phyloP scores from a whole-genome alignment of 2,329 filamentous ascomycete genomes.

The Aspergillus fumigatiaffinis region DNA sequence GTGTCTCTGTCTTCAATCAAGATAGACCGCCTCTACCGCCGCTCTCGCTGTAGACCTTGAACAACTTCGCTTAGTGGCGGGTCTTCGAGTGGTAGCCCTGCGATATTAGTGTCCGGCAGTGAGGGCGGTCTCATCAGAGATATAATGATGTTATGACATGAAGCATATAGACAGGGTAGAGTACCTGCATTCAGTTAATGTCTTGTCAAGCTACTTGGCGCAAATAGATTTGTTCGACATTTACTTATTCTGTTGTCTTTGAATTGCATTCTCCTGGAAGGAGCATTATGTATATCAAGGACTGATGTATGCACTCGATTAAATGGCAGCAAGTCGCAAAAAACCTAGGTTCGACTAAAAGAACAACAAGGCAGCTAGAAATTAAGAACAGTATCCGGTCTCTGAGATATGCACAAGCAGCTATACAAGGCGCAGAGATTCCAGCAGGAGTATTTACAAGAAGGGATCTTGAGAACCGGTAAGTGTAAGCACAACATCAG shows the following conservation, averaged over 20 bases:
- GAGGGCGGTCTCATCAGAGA: background rate
- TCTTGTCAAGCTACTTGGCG: background rate
- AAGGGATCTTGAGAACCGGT: background rate
- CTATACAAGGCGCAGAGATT: background rate
- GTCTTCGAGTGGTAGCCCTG: background rate
- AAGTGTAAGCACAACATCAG: background rate
- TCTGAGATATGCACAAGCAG: background rate
- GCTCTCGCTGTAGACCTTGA: background rate
- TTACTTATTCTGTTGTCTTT: background rate
- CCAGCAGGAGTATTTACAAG: conserved; percentile 14
- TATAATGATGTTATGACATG: conserved; percentile 2
- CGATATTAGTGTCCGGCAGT: background rate
- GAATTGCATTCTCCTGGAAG: background rate
- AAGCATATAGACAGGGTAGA: background rate
- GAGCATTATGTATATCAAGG: background rate
- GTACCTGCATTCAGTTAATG: background rate
- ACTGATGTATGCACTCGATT: background rate
- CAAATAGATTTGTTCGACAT: background rate
- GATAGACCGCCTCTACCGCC: background rate
- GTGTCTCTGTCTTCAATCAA: background rate
- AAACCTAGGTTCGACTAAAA: background rate
- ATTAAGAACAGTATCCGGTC: background rate
- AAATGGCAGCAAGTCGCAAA: background rate
- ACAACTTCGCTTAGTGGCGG: background rate
- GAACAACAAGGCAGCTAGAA: background rate